These are phyloP conservation scores for Talaromyces atroroseus DNA, from an alignment of 2,329 filamentous ascomycete genomes.

Conservation along the genomic window DNA sequence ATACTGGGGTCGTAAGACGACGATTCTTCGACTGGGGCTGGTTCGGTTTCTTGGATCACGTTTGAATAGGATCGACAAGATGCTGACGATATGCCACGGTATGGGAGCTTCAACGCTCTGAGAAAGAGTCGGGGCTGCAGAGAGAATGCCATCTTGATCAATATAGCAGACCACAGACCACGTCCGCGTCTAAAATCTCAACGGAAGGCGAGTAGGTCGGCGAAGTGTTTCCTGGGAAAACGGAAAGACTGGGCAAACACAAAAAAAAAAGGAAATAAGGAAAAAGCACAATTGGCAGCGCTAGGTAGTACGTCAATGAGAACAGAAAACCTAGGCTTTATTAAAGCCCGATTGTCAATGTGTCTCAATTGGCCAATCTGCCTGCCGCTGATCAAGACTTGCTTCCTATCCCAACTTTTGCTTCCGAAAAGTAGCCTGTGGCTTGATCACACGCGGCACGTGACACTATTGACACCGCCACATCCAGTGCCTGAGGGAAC, in stretches of 20 bases:
- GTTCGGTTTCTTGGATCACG: slow-evolving; percentile 29
- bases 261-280: not conserved
- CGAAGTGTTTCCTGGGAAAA: not conserved
- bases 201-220: not conserved
- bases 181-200: slow-evolving; percentile 1
- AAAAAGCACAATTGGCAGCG: too few species aligned
- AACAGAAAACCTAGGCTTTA: not conserved
- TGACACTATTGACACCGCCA: not conserved
- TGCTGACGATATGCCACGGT: slow-evolving; percentile 41
- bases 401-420: not conserved
- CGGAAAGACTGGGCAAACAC: too few species aligned
- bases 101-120: slow-evolving; percentile 45
- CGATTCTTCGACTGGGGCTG: slow-evolving; percentile 21
- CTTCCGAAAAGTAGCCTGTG: slow-evolving; percentile 2
- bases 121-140: slow-evolving; percentile 61
- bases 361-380: slow-evolving; percentile 3
- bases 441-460: slow-evolving; percentile 12
- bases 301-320: not conserved
- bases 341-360: not conserved
- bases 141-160: slow-evolving; percentile 43
- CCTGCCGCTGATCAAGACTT: not conserved
- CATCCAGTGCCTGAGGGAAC: not conserved
- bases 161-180: not conserved
- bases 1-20: slow-evolving; percentile 33
- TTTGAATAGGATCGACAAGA: slow-evolving; percentile 51